Conservation (phyloP, 768 basidiomycete species). For the Phylloporus sp. region DNA sequence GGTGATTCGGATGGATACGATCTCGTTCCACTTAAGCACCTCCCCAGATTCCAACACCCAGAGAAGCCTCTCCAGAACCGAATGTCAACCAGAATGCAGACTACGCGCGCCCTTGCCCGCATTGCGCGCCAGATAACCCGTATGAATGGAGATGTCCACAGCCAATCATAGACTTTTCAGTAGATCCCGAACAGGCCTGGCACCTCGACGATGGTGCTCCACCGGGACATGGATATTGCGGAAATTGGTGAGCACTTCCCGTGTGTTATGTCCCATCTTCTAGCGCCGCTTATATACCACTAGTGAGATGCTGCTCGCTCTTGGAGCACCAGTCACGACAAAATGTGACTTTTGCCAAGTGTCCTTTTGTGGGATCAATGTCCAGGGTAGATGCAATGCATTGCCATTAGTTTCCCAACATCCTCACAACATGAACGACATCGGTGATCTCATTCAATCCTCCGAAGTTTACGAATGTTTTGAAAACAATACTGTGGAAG, state of each 20-base stretch:
- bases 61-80: constrained; percentile 75
- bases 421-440: constrained; percentile 62
- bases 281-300: background rate
- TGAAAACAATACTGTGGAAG: constrained; percentile 72
- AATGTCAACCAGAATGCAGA: constrained; percentile 61
- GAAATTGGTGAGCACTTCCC: constrained; percentile 60
- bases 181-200: constrained; percentile 72
- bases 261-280: background rate
- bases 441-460: constrained; percentile 76
- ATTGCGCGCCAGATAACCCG: constrained; percentile 64
- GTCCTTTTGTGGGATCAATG: constrained; percentile 77
- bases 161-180: constrained; percentile 68
- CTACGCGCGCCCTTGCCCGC: constrained; percentile 75
- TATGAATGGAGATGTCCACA: constrained; percentile 81
- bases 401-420: constrained; percentile 54
- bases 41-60: constrained; percentile 66
- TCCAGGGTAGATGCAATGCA: constrained; percentile 71
- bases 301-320: constrained; percentile 73
- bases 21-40: background rate
- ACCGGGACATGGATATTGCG: constrained; percentile 77
- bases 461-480: constrained; percentile 78
- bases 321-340: constrained; percentile 71
- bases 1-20: background rate
- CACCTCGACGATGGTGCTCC: constrained; percentile 72
- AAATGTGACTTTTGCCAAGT: constrained; percentile 82